phyloP scores from a whole-genome alignment of 768 basidiomycete species.

The Multifurca ochricompacta region DNA sequence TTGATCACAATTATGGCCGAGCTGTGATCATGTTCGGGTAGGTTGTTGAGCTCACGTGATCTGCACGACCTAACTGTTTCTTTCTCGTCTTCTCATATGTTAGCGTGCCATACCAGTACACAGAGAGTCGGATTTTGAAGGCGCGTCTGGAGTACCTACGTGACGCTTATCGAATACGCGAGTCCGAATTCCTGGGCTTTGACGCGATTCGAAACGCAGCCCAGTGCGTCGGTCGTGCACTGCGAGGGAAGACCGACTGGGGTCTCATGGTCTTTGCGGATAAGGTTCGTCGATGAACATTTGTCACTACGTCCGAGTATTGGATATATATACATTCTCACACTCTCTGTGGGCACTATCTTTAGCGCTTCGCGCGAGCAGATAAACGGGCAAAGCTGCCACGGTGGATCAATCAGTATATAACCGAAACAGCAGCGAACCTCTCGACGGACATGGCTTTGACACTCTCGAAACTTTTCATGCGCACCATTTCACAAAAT shows the following conservation, averaged over 20 bases:
- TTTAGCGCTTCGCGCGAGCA: slow-evolving; percentile 80
- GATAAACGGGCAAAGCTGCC: slow-evolving; percentile 95
- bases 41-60: slow-evolving; percentile 24
- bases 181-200: slow-evolving; percentile 97
- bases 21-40: slow-evolving; percentile 99
- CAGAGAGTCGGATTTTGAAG: slow-evolving; percentile 94
- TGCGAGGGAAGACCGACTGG: slow-evolving; percentile 99
- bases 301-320: neutral
- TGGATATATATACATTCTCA: slow-evolving; percentile 4
- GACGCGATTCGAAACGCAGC: slow-evolving; percentile 99
- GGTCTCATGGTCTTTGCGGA: slow-evolving; percentile 99
- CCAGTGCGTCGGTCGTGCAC: slow-evolving; percentile 95
- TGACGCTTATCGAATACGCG: slow-evolving; percentile 96
- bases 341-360: neutral
- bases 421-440: slow-evolving; percentile 96
- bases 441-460: slow-evolving; percentile 97
- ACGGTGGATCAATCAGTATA: slow-evolving; percentile 98
- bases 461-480: slow-evolving; percentile 90
- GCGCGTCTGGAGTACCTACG: slow-evolving; percentile 95
- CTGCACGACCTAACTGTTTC: too few species aligned
- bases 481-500: slow-evolving; percentile 98
- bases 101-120: slow-evolving; percentile 95
- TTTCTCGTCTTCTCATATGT: neutral
- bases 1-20: slow-evolving; percentile 98
- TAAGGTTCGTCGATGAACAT: slow-evolving; percentile 52